Conservation (phyloP, 352 stramenopile species). For the Aphanomyces astaci region DNA sequence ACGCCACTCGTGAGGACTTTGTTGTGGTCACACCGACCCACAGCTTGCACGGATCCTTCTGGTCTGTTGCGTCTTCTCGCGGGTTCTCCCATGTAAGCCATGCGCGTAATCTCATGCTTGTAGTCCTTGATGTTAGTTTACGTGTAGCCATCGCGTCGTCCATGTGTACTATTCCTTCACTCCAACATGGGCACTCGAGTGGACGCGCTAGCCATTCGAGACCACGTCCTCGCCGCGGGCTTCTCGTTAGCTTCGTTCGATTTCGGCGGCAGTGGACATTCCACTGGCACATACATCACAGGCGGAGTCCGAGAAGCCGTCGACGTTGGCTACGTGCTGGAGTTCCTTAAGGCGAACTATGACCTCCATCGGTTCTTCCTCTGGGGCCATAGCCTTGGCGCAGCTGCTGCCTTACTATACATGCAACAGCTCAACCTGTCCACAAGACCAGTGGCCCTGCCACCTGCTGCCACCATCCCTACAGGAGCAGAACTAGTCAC, state of each 20-base stretch:
- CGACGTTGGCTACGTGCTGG: constrained; percentile 57
- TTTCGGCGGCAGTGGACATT: constrained; percentile 62
- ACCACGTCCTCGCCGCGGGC: constrained; percentile 43
- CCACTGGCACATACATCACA: constrained; percentile 75
- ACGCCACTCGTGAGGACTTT: not conserved
- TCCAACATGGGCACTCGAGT: constrained; percentile 72
- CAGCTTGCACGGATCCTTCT: not conserved
- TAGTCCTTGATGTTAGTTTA: no score
- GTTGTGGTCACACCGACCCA: not conserved
- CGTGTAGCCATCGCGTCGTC: constrained; percentile 14
- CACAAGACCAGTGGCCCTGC: no score
- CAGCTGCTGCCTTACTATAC: constrained; percentile 63
- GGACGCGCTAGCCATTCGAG: constrained; percentile 49
- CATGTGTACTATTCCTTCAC: constrained; percentile 68
- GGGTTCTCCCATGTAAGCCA: no score
- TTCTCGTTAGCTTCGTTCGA: constrained; percentile 77
- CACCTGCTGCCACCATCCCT: no score
- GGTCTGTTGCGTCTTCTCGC: no score
- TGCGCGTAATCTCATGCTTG: no score
- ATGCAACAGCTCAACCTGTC: constrained; percentile 44
- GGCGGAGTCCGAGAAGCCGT: constrained; percentile 71
- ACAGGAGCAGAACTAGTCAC: no score
- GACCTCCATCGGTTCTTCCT: constrained; percentile 50
- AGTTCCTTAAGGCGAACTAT: constrained; percentile 39
- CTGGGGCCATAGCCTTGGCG: constrained; percentile 77